Base-by-base conservation (phyloP, 2,329 filamentous ascomycete species). In the Gyromitra esculenta region DNA sequence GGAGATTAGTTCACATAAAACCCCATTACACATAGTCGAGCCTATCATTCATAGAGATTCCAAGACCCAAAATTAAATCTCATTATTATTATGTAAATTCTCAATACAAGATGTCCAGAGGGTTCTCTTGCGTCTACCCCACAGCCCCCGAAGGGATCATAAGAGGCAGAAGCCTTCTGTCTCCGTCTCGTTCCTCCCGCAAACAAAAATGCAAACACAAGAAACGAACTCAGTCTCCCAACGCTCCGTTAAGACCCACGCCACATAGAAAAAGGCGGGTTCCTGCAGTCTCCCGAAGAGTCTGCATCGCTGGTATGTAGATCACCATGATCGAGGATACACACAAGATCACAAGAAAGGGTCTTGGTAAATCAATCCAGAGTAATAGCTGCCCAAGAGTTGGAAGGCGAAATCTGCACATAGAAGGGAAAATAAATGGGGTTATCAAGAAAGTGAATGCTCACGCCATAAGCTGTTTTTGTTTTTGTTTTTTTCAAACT, bases 51-150 rank as follows among this genome's bases (percentile, higher is more conserved):
- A 64, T 18, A 21, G 37, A 48, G 2, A 31, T 31, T 15, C 7
- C 13, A 41, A 60, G 37, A 18, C 13, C 13, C 31, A n/a, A n/a
- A 57, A 13, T 25, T 21, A 45, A 57, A 63, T 56, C 39, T 54
- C 8, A 43, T 31, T 50, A 75, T 39, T 8, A 64, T 64, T 63
- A 64, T 64, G 25, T 65, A 37, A 69, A 56, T 35, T 31, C 15
- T 43, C 18, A 13, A 45, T 48, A 59, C 35, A 67, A 66, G 54
- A 82, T 84, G 83, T 84, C 71, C 82, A 82, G 83, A 82, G 79
- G 76, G 82, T 83, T 84, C 82, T 84, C 83, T 84, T 84, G 83
- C 83, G 82, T 81, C 82, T 79, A 81, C 82, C 79, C 79, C 82
- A 83, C 75, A 77, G 77, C 74, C 80, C 81, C 45, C 62, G 79